These are phyloP conservation scores for Skeletonema menzelii DNA, from an alignment of 108 stramenopile genomes.

Conservation along the genomic window DNA sequence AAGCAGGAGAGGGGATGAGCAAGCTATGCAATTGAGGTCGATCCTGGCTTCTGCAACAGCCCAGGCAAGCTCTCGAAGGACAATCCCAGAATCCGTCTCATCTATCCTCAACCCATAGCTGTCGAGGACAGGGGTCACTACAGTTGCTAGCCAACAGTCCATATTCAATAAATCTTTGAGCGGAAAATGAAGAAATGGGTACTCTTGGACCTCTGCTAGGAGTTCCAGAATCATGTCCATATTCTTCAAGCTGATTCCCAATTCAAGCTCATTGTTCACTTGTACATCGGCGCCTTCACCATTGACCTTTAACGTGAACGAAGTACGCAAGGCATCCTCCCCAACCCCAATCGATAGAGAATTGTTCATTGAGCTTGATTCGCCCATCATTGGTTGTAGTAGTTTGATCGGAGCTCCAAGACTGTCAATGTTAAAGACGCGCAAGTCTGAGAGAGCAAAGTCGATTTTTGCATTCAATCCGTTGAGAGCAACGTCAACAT, in stretches of 20 bases:
- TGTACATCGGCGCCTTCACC: slow-evolving; percentile 55
- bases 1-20: slow-evolving; percentile 59
- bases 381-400: slow-evolving; percentile 48
- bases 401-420: slow-evolving; percentile 56
- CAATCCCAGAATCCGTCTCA: slow-evolving; percentile 36
- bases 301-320: slow-evolving; percentile 47
- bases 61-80: slow-evolving; percentile 47
- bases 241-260: slow-evolving; percentile 47
- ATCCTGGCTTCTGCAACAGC: slow-evolving; percentile 49
- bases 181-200: slow-evolving; percentile 58
- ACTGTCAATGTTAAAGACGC: slow-evolving; percentile 61
- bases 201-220: slow-evolving; percentile 53
- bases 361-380: slow-evolving; percentile 58
- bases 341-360: slow-evolving; percentile 53
- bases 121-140: slow-evolving; percentile 60
- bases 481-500: slow-evolving; percentile 49
- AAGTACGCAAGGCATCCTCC: slow-evolving; percentile 34
- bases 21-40: slow-evolving; percentile 58
- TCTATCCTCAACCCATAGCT: slow-evolving; percentile 47
- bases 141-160: slow-evolving; percentile 79
- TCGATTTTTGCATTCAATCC: slow-evolving; percentile 64
- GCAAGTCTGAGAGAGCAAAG: slow-evolving; percentile 54
- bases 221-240: slow-evolving; percentile 33
- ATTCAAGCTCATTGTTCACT: slow-evolving; percentile 49
- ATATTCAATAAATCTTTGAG: slow-evolving; percentile 58